Base-by-base conservation (phyloP, 345 rosid species). In the Populus pruinosa region DNA sequence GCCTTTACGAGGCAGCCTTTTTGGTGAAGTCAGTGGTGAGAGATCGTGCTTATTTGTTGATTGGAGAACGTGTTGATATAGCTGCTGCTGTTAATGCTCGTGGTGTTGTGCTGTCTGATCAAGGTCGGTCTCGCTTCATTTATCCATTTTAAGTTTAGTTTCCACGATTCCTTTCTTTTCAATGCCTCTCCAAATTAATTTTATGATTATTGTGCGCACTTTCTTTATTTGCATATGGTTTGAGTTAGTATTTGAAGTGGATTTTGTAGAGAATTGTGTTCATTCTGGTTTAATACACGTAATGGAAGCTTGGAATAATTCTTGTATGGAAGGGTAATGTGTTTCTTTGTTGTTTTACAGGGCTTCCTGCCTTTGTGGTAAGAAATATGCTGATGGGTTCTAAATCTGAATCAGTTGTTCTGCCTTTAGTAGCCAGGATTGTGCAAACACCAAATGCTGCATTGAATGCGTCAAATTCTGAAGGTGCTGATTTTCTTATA, bases 401-500 rank as follows among this genome's bases (percentile, higher is more conserved):
- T 0, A 91, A 79, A 76, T 44, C 92, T 8, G 93, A 90, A 29
- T 87, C 93, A 2, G 89, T 93, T 36, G 67, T 92, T 87, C 92
- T 96, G 39, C 99, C 99, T 41, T 83, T 96, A 78, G 97, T 96
- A 50, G 98, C 90, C 76, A 88, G 97, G 84, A 88, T 59, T 78
- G 99, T 91, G 77, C 86, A 88, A 72, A 86, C 86, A 81, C 73
- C 86, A 77, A 80, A 78, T 71, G 87, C 97, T 70, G 97, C 98
- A 39, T 69, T 84, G 27, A 78, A 67, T 76, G 98, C 97, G 21
- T 84, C 98, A 70, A 90, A 67, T 81, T 90, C 93, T n/a, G 99
- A 96, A 82, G 98, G 99, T 81, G 98, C 96, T 86, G 99, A 93
- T 90, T 93, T 96, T 76, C 88, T 96, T 50, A 86, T 96, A 70